These are phyloP conservation scores for Aspergillus olivimuriae DNA, from an alignment of 495 filamentous ascomycete species.

Conservation along the genomic window DNA sequence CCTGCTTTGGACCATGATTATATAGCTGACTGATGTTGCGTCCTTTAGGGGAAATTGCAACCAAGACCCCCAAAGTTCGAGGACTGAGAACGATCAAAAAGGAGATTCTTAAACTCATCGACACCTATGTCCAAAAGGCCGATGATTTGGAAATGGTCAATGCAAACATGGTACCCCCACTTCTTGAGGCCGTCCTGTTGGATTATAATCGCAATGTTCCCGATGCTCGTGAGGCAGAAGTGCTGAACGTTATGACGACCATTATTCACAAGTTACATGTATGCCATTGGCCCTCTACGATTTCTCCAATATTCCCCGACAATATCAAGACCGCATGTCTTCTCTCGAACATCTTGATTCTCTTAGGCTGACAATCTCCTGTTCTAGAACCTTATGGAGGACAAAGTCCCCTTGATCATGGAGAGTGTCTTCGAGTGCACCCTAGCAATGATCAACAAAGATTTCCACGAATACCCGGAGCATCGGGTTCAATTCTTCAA, in stretches of 20 bases:
- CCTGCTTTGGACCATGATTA: neutral
- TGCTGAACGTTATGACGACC: slow-evolving; percentile 94
- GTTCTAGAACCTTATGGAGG: slow-evolving; percentile 79
- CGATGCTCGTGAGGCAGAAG: slow-evolving; percentile 92
- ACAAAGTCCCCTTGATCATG: slow-evolving; percentile 95
- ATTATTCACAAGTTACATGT: slow-evolving; percentile 94
- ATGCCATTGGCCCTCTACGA: slow-evolving; percentile 36
- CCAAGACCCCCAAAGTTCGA: slow-evolving; percentile 93
- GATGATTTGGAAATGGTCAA: slow-evolving; percentile 93
- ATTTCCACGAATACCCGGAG: slow-evolving; percentile 98
- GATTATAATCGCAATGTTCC: slow-evolving; percentile 98
- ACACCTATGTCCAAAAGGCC: slow-evolving; percentile 94
- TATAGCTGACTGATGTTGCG: neutral
- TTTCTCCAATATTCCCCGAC: no score
- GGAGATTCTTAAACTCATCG: slow-evolving; percentile 97
- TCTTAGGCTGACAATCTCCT: no score
- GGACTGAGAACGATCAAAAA: slow-evolving; percentile 98
- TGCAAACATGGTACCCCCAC: slow-evolving; percentile 86
- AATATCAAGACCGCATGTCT: no score
- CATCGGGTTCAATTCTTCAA: slow-evolving; percentile 99
- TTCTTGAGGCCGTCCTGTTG: slow-evolving; percentile 89
- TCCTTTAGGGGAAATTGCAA: slow-evolving; percentile 75
- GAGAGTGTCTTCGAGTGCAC: slow-evolving; percentile 99
- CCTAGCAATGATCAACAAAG: slow-evolving; percentile 99
- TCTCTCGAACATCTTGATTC: slow-evolving; percentile 5